phyloP scores from a whole-genome alignment of 2,329 filamentous ascomycete species.

The Cladosporium colombiae region DNA sequence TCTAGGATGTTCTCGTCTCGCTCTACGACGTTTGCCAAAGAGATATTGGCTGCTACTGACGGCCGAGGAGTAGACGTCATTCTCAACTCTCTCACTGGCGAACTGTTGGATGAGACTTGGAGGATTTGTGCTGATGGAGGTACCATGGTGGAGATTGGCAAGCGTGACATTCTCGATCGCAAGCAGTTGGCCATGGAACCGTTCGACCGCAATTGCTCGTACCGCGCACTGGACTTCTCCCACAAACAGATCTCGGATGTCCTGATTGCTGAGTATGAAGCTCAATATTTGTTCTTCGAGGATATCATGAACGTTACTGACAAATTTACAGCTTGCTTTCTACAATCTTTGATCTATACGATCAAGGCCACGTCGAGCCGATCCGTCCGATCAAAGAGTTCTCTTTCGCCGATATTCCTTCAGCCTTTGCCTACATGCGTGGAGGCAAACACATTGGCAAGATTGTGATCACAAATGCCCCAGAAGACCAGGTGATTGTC shows the following conservation, averaged over 20 bases:
- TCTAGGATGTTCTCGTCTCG: slow-evolving; percentile 32
- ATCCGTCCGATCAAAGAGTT: background rate
- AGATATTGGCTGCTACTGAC: slow-evolving; percentile 19
- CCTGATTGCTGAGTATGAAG: background rate
- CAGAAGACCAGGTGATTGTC: background rate
- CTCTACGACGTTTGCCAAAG: slow-evolving; percentile 28
- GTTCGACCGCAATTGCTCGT: slow-evolving; percentile 24
- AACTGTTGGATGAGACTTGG: slow-evolving; percentile 22
- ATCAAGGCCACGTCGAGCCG: background rate
- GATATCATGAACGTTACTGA: background rate
- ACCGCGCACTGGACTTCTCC: slow-evolving; percentile 21
- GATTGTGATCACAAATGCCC: slow-evolving; percentile 21
- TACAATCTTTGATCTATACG: background rate
- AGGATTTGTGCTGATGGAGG: slow-evolving; percentile 34
- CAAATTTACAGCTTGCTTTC: background rate
- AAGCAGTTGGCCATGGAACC: slow-evolving; percentile 24
- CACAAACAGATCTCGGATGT: background rate
- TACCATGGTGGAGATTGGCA: slow-evolving; percentile 33
- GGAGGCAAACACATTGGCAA: slow-evolving; percentile 28
- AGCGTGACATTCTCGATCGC: slow-evolving; percentile 23
- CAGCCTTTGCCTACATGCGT: slow-evolving; percentile 25
- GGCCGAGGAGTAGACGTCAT: slow-evolving; percentile 22
- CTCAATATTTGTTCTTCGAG: too few relatives aligned
- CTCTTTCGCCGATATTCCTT: background rate
- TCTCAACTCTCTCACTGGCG: slow-evolving; percentile 22